phyloP scores from a whole-genome alignment of 225 moss, liverwort and hornwort species.

The Pseudoscleropodium purum region DNA sequence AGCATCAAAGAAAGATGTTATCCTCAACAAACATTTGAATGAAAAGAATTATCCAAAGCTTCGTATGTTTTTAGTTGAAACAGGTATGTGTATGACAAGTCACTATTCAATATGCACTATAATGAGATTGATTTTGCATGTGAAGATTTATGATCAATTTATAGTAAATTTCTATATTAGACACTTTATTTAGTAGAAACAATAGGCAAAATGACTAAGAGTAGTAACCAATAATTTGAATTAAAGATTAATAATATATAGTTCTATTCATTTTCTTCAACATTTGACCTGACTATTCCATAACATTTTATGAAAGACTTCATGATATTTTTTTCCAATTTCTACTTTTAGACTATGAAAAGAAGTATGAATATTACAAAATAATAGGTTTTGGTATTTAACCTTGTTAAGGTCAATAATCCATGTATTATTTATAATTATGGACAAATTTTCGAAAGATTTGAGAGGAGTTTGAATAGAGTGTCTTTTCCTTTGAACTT shows the following conservation, averaged over 20 bases:
- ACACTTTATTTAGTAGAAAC: accelerated
- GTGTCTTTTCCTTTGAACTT: accelerated
- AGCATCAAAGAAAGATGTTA: no score
- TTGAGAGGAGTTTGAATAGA: accelerated
- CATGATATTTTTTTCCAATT: neutral
- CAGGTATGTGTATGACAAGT: no score
- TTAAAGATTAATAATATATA: accelerated
- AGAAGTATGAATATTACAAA: accelerated
- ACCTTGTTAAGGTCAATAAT: neutral
- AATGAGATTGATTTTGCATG: no score
- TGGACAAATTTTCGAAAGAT: accelerated
- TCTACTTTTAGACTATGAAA: neutral
- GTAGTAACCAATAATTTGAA: neutral
- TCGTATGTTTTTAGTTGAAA: no score
- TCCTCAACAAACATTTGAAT: no score
- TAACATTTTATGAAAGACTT: neutral
- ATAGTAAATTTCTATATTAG: accelerated
- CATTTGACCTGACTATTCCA: neutral
- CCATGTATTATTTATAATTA: accelerated
- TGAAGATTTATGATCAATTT: no score
- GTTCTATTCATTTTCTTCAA: neutral
- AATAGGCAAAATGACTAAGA: accelerated
- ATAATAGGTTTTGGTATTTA: accelerated
- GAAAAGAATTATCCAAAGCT: no score
- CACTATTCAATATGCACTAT: no score